Evolutionary conservation across 2,329 filamentous ascomycete genomes (phyloP), one percentile per base, ranked within the genome.

Genomic region (Cercospora zeae-maydis): DNA sequence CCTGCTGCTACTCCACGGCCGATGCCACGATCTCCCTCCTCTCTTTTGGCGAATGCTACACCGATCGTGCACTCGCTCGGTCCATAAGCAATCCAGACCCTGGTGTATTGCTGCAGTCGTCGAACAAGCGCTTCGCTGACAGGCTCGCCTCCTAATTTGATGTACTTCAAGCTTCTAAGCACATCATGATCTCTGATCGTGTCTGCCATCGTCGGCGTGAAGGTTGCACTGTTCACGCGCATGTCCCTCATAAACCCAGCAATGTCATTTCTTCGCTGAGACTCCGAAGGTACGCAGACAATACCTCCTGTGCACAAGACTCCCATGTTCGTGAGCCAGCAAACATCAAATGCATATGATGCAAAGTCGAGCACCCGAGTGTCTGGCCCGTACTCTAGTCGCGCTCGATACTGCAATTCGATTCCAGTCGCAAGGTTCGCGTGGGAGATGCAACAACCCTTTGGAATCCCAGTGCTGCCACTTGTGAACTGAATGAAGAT

Each of bases 311-410:
- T 30, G 27, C 36, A 47, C 21, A 58, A 39, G 13, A 47, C 39
- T 31, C 36, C 36, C 34, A 58, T 45, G 30, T 45, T 58, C 19
- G 21, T 47, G 5, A 30, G 19, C 39, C 36, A 58, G 24, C 36
- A 42, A 34, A 66, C 69, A 61, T 69, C 69, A 39, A 70, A 71
- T 14, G 63, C 64, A 37, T 68, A 70, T 5, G 64, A 63, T 5
- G 69, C 64, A 21, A 70, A 70, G 24, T 71, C 61, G 16, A 71
- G 61, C 7, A 66, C 61, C 14, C 69, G 58, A 1, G 63, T 52
- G 5, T 30, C 53, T 19, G 30, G 36, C 10, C 39, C 55, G 39
- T 56, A 56, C n/a, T 53, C 59, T 10, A 61, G 13, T 24, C 36
- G 33, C 6, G 52, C 33, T 39, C 52, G 33, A n/a, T 45, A 58